phyloP scores from a whole-genome alignment of 176 grass and related monocot genomes.

The Sorghum bicolor region DNA sequence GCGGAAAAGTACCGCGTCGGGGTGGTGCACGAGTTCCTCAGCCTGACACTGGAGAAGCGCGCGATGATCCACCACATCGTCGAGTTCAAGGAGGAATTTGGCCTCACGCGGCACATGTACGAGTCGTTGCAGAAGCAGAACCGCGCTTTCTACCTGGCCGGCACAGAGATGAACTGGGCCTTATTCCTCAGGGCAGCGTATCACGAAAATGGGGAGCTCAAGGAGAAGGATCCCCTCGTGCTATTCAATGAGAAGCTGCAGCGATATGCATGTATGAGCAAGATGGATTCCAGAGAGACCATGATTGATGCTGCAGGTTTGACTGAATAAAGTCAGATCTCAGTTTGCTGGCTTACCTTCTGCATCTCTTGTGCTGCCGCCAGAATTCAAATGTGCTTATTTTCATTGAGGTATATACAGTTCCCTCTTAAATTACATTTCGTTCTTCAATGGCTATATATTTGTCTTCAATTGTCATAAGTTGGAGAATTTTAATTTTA shows the following conservation, averaged over 20 bases:
- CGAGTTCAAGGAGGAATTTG: constrained; percentile 91
- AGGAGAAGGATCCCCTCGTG: constrained; percentile 67
- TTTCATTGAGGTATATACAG: neutral
- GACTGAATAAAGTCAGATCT: neutral
- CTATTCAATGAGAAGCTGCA: constrained; percentile 78
- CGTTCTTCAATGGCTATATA: neutral
- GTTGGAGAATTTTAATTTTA: neutral
- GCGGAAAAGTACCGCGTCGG: constrained; percentile 88
- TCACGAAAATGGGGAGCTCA: constrained; percentile 56
- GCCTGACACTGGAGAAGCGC: constrained; percentile 81
- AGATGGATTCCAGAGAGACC: constrained; percentile 14
- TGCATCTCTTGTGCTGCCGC: neutral
- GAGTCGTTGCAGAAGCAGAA: constrained; percentile 67
- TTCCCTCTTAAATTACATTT: neutral
- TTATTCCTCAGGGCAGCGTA: constrained; percentile 78
- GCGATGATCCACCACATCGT: constrained; percentile 83
- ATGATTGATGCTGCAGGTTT: neutral
- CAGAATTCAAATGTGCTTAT: neutral
- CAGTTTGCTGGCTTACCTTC: neutral
- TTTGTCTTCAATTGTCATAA: neutral
- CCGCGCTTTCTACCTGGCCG: constrained; percentile 85
- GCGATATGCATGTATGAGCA: constrained; percentile 52
- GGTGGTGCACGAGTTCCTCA: constrained; percentile 75
- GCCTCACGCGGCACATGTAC: constrained; percentile 71
- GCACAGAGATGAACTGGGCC: constrained; percentile 88